Conservation (phyloP, 495 filamentous ascomycete species). For the Hyaloscypha hepaticicola region DNA sequence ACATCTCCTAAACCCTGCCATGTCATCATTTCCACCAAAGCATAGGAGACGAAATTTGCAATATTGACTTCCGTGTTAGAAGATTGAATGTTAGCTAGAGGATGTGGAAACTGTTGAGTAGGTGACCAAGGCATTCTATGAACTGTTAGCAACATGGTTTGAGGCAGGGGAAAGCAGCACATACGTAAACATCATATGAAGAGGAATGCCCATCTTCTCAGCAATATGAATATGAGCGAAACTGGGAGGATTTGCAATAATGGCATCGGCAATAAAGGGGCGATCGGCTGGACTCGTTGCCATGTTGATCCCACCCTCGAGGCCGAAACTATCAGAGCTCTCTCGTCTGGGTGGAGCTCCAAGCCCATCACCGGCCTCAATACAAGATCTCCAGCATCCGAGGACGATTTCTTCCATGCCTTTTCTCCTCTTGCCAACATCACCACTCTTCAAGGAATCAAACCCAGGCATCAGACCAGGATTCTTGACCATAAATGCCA, state of each 20-base stretch:
- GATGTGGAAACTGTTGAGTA: slow-evolving; percentile 53
- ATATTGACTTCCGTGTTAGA: slow-evolving; percentile 51
- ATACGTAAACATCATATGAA: slow-evolving; percentile 82
- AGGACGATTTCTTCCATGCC: slow-evolving; percentile 69
- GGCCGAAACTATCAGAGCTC: slow-evolving; percentile 15
- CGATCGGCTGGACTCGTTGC: slow-evolving; percentile 35
- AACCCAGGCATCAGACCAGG: slow-evolving; percentile 74
- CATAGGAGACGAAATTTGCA: slow-evolving; percentile 74
- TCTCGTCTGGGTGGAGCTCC: slow-evolving; percentile 35
- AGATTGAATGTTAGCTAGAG: slow-evolving; percentile 53
- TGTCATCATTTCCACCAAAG: slow-evolving; percentile 74
- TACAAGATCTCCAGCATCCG: slow-evolving; percentile 80
- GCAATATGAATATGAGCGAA: slow-evolving; percentile 81
- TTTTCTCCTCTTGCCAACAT: slow-evolving; percentile 61
- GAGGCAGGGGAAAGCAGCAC: slow-evolving; percentile 23
- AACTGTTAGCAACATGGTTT: not conserved
- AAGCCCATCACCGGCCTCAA: slow-evolving; percentile 54
- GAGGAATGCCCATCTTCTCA: slow-evolving; percentile 73
- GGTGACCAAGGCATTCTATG: slow-evolving; percentile 59
- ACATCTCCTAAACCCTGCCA: slow-evolving; percentile 80
- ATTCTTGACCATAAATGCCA: slow-evolving; percentile 88
- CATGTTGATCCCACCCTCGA: slow-evolving; percentile 37
- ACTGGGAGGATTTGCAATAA: slow-evolving; percentile 82
- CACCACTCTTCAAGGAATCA: slow-evolving; percentile 63
- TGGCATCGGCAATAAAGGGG: slow-evolving; percentile 76